Base-by-base conservation (phyloP, 2,329 filamentous ascomycete species). In the Boeremia lycopersici region DNA sequence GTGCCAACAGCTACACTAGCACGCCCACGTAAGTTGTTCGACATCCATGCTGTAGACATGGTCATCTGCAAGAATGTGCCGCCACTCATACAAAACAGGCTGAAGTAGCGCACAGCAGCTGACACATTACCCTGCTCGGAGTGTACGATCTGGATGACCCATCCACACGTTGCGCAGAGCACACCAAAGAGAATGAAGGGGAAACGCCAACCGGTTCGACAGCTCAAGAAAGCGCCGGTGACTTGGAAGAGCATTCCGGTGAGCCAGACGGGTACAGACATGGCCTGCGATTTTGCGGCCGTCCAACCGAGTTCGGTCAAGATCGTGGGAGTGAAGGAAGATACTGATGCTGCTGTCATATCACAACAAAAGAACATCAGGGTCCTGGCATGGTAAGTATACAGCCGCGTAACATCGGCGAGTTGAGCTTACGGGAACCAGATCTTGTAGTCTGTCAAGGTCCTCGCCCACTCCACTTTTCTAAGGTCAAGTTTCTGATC, bases 391-490 rank as follows among this genome's bases (percentile, higher is more conserved):
- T 8, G 19, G 43, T 67, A 19, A 68, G 57, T 38, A 47, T 30
- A 19, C 4, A 9, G 10, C 13, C 26, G 1, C 4, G 17, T 4
- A 33, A 15, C 23, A 2, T 81, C 69, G 79, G 77, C 57, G 77
- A 69, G 69, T 82, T 79, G 72, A 77, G 33, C 78, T 70, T 26
- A 81, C 82, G 70, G 82, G 81, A 57, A 82, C 79, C 68, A 82
- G 78, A 75, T 83, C 81, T 74, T 84, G 80, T 70, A 85, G 69
- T 82, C 82, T 30, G 77, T 64, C n/a, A 85, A 65, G 6, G 80
- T 81, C 39, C 65, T 65, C 40, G 69, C 5, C 69, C 76, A 76
- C 69, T 80, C 79, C 29, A 85, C 64, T 52, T 84, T 78, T 15
- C 68, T 69, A 51, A 75, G 53, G 36, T 77, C 74, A 19, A 85